Evolutionary conservation across 768 basidiomycete genomes (phyloP).

Genomic region (Mycena amicta): DNA sequence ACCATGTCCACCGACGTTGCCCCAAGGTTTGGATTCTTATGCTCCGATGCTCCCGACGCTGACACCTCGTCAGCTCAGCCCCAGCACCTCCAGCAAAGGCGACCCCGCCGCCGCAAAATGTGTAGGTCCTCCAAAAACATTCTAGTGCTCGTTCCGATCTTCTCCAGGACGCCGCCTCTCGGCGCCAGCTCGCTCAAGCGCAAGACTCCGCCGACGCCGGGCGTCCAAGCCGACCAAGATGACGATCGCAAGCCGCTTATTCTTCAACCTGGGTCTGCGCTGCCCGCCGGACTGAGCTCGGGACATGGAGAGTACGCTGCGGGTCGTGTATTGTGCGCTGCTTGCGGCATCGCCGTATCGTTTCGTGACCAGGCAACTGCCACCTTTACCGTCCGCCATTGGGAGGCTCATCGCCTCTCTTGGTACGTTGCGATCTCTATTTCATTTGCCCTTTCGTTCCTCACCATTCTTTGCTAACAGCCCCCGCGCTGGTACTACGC

Average conservation of each 20-base stretch:
- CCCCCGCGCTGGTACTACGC: neutral
- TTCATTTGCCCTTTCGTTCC: conserved; percentile 2
- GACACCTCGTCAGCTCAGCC: neutral
- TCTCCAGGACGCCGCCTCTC: neutral
- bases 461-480: conserved; percentile 2
- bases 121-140: neutral
- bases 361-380: neutral
- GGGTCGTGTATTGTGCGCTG: neutral
- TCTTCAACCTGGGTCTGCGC: neutral
- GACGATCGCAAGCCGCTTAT: neutral
- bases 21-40: neutral
- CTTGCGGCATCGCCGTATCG: neutral
- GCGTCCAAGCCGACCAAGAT: neutral
- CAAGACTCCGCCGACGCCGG: neutral
- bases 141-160: neutral
- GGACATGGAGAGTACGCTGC: neutral
- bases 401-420: conserved; percentile 53
- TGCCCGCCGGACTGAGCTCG: neutral
- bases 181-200: neutral
- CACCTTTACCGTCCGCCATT: neutral
- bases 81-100: neutral
- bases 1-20: neutral
- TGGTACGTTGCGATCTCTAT: conserved; percentile 53
- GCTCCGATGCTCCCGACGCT: neutral
- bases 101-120: neutral